Conservation (phyloP, 306 rosid genomes). For the Citrullus colocynthis region DNA sequence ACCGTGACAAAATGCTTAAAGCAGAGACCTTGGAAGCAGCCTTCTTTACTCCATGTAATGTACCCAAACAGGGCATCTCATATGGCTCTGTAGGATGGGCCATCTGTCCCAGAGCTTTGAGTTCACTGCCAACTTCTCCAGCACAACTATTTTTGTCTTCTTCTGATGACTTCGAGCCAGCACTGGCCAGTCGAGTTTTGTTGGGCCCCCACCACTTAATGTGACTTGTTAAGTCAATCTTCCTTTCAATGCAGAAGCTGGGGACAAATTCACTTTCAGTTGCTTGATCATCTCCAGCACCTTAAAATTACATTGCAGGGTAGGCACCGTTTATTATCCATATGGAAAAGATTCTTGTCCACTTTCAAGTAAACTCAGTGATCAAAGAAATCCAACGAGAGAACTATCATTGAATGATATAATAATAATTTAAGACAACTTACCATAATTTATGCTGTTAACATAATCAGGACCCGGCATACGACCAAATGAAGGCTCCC, state of each 20-base stretch:
- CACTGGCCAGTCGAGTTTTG: slow-evolving; percentile 52
- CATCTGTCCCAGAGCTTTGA: slow-evolving; percentile 62
- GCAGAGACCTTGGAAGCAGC: slow-evolving; percentile 60
- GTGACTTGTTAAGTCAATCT: slow-evolving; percentile 72
- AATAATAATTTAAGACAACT: slow-evolving; percentile 13
- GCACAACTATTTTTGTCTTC: slow-evolving; percentile 44
- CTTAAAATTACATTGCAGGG: slow-evolving; percentile 10
- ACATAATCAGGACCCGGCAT: slow-evolving; percentile 76
- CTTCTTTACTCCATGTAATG: slow-evolving; percentile 34
- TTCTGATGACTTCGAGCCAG: slow-evolving; percentile 48
- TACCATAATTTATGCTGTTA: slow-evolving; percentile 63
- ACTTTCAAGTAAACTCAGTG: background rate
- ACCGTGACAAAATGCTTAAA: slow-evolving; percentile 70
- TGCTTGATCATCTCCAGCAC: slow-evolving; percentile 70
- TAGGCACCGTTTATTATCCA: background rate
- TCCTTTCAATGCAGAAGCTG: slow-evolving; percentile 61
- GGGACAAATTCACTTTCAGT: slow-evolving; percentile 52
- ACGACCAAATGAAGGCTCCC: slow-evolving; percentile 85
- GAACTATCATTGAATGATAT: background rate
- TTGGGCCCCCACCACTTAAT: slow-evolving; percentile 93
- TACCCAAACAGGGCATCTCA: slow-evolving; percentile 79
- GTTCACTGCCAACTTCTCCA: slow-evolving; percentile 64
- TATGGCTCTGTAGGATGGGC: slow-evolving; percentile 69
- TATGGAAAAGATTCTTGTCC: slow-evolving; percentile 1
- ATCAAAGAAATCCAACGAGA: slow-evolving; percentile 8